Percentiles rank a stretch among this genome's conserved stretches.
These are phyloP conservation scores for Ceriops decandra DNA, from an alignment of 345 rosid genomes.

Conservation along the genomic window DNA sequence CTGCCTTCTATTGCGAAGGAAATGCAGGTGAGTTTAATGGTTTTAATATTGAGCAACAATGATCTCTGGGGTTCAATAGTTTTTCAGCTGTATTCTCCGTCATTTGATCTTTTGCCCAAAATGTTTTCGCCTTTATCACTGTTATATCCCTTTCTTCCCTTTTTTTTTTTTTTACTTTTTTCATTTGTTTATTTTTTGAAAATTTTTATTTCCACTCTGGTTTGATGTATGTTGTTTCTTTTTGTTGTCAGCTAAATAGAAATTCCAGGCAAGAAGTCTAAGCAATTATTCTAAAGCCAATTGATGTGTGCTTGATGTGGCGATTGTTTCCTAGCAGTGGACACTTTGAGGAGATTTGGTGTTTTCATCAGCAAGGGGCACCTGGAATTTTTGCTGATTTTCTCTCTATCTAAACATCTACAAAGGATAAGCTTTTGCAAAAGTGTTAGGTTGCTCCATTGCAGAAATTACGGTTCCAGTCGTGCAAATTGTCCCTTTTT, in stretches of 20 bases:
- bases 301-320: neutral
- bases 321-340: too few relatives aligned
- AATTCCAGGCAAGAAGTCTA: conserved; percentile 8
- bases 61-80: neutral
- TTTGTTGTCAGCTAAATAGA: conserved; percentile 12
- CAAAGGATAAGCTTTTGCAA: too few relatives aligned
- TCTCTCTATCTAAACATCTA: too few relatives aligned
- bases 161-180: neutral
- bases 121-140: neutral
- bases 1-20: conserved; percentile 64
- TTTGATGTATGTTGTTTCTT: neutral
- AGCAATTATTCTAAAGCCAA: conserved; percentile 5
- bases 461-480: too few relatives aligned
- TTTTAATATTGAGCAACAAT: neutral
- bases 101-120: neutral
- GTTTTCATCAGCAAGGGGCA: too few relatives aligned
- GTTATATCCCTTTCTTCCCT: neutral
- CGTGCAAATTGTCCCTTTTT: too few relatives aligned
- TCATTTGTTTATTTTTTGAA: too few relatives aligned
- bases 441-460: too few relatives aligned
- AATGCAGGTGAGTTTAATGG: conserved; percentile 35
- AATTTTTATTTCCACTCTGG: too few relatives aligned
- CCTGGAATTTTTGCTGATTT: too few relatives aligned
- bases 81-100: neutral
- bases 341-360: too few relatives aligned